Evolutionary conservation across 768 basidiomycete genomes (phyloP).

Genomic region (Dioszegia crocea): DNA sequence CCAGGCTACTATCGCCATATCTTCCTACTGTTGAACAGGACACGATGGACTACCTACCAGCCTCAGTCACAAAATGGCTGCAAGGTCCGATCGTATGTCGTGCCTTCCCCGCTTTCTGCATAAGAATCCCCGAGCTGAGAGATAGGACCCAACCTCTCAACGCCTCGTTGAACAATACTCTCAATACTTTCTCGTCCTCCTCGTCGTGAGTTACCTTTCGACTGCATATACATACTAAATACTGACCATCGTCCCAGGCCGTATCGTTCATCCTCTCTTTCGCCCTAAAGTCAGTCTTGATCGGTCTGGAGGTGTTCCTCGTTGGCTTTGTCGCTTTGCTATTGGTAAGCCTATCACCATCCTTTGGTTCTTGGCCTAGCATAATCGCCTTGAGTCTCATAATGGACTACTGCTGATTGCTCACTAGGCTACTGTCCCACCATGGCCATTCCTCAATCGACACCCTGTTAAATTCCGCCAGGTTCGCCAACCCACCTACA

Average conservation of each 20-base stretch:
- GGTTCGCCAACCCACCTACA: constrained; percentile 19
- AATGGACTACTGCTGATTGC: not conserved
- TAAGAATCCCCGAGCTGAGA: not conserved
- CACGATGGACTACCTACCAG: constrained; percentile 37
- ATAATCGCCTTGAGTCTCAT: not conserved
- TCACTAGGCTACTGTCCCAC: constrained; percentile 26
- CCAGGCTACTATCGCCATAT: too few species aligned
- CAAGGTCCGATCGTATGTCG: constrained; percentile 36
- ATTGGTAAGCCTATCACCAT: constrained; percentile 16
- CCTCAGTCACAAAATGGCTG: constrained; percentile 17
- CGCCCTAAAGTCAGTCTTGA: constrained; percentile 26
- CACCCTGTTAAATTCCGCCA: constrained; percentile 39
- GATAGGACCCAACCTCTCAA: constrained; percentile 38
- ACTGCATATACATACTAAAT: too few species aligned
- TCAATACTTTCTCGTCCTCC: constrained; percentile 31
- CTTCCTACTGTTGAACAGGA: too few species aligned
- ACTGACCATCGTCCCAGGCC: too few species aligned
- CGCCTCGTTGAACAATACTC: constrained; percentile 26
- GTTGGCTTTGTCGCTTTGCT: constrained; percentile 27
- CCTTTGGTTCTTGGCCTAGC: not conserved
- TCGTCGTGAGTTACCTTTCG: constrained; percentile 30
- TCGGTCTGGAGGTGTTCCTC: constrained; percentile 33
- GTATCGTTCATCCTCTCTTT: constrained; percentile 32
- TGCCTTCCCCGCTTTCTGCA: not conserved
- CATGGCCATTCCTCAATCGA: constrained; percentile 36